Percentiles rank a stretch among this genome's conserved stretches.
Conservation (phyloP, 352 stramenopile species). For the Phytophthora aleatoria region DNA sequence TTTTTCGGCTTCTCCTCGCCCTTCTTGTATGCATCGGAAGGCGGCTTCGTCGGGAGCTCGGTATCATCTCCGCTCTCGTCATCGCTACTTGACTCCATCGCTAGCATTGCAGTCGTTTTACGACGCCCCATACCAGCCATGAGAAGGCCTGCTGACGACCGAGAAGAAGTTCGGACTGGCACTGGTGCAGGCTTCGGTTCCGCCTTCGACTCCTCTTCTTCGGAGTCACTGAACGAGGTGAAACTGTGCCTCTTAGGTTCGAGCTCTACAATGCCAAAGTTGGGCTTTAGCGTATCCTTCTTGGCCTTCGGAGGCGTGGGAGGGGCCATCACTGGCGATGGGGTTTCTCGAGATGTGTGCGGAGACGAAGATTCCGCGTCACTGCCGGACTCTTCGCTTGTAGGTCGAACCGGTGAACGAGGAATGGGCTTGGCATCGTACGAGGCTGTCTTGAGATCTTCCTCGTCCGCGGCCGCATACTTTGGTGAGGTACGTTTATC, state of each 20-base stretch:
- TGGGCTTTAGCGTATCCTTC: constrained; percentile 51
- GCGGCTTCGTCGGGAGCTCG: constrained; percentile 60
- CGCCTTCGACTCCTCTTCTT: constrained; percentile 81
- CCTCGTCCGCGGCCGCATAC: constrained; percentile 27
- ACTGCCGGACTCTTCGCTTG: constrained; percentile 28
- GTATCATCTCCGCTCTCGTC: constrained; percentile 62
- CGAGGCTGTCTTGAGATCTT: constrained; percentile 24
- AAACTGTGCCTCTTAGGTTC: constrained; percentile 78
- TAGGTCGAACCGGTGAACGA: constrained; percentile 22
- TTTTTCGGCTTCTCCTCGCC: constrained; percentile 35
- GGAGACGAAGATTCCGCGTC: constrained; percentile 22
- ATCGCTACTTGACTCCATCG: constrained; percentile 83
- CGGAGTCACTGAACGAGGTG: constrained; percentile 86
- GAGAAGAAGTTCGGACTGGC: constrained; percentile 44
- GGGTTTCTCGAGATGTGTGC: constrained; percentile 16
- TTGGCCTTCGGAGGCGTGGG: constrained; percentile 40
- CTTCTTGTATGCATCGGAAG: constrained; percentile 41
- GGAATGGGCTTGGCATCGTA: constrained; percentile 24
- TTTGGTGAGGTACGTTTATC: constrained; percentile 15
- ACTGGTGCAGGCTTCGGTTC: constrained; percentile 60
- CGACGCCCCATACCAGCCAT: constrained; percentile 69
- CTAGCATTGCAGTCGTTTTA: constrained; percentile 71
- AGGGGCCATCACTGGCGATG: constrained; percentile 28
- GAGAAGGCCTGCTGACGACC: constrained; percentile 47
- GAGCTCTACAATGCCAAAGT: constrained; percentile 74